phyloP scores from a whole-genome alignment of 495 filamentous ascomycete species.

The Penicillium cosmopolitanum region DNA sequence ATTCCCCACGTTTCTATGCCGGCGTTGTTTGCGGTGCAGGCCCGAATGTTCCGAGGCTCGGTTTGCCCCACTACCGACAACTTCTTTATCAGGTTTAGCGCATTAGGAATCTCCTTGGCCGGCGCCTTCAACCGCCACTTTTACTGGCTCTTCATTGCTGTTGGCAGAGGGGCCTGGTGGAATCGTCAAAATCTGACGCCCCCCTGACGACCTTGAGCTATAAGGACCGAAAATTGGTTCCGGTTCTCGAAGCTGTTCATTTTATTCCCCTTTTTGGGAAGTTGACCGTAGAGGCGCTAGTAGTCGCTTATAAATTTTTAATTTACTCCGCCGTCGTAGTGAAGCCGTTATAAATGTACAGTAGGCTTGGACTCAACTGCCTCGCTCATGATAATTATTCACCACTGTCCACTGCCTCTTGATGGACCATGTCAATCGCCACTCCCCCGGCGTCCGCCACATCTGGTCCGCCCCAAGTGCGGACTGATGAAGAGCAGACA shows the following conservation, averaged over 20 bases:
- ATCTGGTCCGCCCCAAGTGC: neutral
- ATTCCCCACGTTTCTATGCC: constrained; percentile 3
- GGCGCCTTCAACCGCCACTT: constrained; percentile 4
- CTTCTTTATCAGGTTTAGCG: constrained; percentile 26
- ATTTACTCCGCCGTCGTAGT: neutral
- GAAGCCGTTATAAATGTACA: neutral
- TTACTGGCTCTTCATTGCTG: neutral
- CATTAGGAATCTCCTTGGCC: constrained; percentile 13
- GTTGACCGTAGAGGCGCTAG: constrained; percentile 9
- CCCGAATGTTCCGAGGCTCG: neutral
- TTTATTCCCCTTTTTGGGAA: constrained; percentile 9
- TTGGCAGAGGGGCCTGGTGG: neutral
- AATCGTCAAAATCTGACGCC: neutral
- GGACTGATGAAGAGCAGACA: constrained; percentile 4
- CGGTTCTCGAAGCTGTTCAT: constrained; percentile 10
- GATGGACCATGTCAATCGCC: constrained; percentile 5
- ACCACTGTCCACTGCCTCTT: too few species aligned
- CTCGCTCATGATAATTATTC: too few species aligned
- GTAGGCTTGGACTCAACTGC: too few species aligned
- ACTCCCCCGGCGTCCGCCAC: neutral
- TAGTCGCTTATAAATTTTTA: constrained; percentile 9
- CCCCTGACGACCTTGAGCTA: constrained; percentile 1
- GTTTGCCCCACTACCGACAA: constrained; percentile 25
- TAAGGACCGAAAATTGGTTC: neutral
- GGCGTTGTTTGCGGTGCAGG: constrained; percentile 1